phyloP scores from a whole-genome alignment of 306 rosid species.

The Mucuna pruriens region DNA sequence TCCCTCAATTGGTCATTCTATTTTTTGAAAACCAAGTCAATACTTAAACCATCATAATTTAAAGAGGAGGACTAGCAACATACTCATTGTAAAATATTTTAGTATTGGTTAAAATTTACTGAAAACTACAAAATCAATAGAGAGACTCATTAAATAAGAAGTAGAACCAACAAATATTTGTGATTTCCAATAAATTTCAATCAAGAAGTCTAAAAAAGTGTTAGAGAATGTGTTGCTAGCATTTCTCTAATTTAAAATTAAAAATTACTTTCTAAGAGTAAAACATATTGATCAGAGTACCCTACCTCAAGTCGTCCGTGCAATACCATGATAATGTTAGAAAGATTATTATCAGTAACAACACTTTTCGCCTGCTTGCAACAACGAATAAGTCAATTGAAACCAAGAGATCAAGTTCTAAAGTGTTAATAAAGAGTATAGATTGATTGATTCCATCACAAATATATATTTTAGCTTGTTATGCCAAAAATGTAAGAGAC shows the following conservation, averaged over 20 bases:
- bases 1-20: neutral
- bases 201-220: too few species aligned
- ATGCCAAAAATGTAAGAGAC: neutral
- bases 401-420: constrained; percentile 20
- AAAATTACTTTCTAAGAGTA: constrained; percentile 18
- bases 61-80: too few species aligned
- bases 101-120: too few species aligned
- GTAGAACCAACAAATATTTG: too few species aligned
- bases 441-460: neutral
- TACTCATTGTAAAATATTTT: too few species aligned
- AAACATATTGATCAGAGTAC: neutral
- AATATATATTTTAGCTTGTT: neutral
- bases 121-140: too few species aligned
- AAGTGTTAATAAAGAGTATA: neutral
- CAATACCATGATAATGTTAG: constrained; percentile 62
- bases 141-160: too few species aligned
- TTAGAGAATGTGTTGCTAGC: too few species aligned
- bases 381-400: constrained; percentile 37
- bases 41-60: neutral
- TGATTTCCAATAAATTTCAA: too few species aligned
- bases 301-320: constrained; percentile 86
- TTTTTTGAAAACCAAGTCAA: neutral
- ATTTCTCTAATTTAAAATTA: neutral
- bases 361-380: constrained; percentile 68
- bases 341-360: constrained; percentile 71